Conservation (phyloP, 495 filamentous ascomycete genomes). For the Xeromyces bisporus region DNA sequence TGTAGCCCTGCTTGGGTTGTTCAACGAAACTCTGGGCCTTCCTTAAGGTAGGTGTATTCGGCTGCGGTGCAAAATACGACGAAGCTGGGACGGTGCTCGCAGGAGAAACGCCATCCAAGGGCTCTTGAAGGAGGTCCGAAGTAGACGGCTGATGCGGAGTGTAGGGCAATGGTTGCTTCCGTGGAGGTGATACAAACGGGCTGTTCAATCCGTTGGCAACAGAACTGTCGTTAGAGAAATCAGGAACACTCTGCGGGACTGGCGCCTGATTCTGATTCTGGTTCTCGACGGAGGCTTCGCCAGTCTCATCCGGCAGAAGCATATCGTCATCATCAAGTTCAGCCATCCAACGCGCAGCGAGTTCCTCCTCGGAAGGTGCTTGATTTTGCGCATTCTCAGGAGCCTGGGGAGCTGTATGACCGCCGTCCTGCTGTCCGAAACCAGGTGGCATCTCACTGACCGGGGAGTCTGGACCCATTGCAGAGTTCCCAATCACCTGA, state of each 20-base stretch:
- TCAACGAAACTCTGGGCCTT: slow-evolving; percentile 64
- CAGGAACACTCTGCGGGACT: slow-evolving; percentile 6
- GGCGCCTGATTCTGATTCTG: no score
- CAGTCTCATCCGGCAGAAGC: slow-evolving; percentile 44
- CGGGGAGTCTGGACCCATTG: slow-evolving; percentile 13
- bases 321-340: slow-evolving; percentile 53
- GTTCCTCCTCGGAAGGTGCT: slow-evolving; percentile 7
- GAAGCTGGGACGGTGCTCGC: slow-evolving; percentile 19
- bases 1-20: slow-evolving; percentile 78
- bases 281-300: slow-evolving; percentile 14
- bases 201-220: slow-evolving; percentile 10
- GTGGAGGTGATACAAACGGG: slow-evolving; percentile 18
- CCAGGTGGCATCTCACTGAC: slow-evolving; percentile 18
- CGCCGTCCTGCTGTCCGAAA: slow-evolving; percentile 15
- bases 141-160: slow-evolving; percentile 30
- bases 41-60: slow-evolving; percentile 18
- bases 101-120: slow-evolving; percentile 11
- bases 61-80: slow-evolving; percentile 23
- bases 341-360: slow-evolving; percentile 12
- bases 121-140: slow-evolving; percentile 19
- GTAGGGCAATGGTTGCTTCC: slow-evolving; percentile 13
- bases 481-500: slow-evolving; percentile 22
- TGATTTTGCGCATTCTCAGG: slow-evolving; percentile 6
- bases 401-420: slow-evolving; percentile 12
- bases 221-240: slow-evolving; percentile 2